These are phyloP conservation scores for Ascochyta lentis DNA, from an alignment of 2,329 filamentous ascomycete species.

Conservation along the genomic window DNA sequence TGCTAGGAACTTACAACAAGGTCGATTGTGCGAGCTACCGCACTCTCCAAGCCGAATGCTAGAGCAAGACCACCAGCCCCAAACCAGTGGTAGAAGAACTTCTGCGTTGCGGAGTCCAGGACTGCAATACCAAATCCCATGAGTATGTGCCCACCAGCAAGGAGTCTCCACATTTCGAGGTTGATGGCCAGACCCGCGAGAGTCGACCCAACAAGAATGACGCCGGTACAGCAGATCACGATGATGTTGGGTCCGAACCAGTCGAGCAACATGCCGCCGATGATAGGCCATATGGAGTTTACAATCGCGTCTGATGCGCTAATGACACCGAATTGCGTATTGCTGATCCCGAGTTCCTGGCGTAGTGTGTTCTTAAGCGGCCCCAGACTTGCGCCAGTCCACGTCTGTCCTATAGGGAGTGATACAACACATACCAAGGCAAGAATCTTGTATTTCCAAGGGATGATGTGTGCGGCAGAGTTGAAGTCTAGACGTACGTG, in stretches of 20 bases:
- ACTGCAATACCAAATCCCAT: slow-evolving; percentile 8
- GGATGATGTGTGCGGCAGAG: neutral
- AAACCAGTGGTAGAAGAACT: slow-evolving; percentile 11
- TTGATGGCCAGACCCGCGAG: slow-evolving; percentile 2
- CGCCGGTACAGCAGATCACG: neutral
- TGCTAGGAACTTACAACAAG: neutral
- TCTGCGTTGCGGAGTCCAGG: slow-evolving; percentile 3
- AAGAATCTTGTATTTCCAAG: neutral
- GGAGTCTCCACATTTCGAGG: slow-evolving; percentile 1
- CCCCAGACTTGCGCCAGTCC: slow-evolving; percentile 4
- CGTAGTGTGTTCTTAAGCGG: slow-evolving; percentile 4
- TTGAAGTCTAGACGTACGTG: too few species aligned
- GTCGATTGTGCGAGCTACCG: neutral
- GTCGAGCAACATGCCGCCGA: slow-evolving; percentile 1
- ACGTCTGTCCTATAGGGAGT: slow-evolving; percentile 1
- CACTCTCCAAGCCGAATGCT: slow-evolving; percentile 4
- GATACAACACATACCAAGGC: slow-evolving; percentile 1
- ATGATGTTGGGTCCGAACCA: slow-evolving; percentile 4
- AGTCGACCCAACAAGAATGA: neutral
- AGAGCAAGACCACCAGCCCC: neutral
- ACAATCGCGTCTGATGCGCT: slow-evolving; percentile 4
- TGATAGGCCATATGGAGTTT: slow-evolving; percentile 4
- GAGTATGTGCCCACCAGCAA: slow-evolving; percentile 2
- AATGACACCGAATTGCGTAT: slow-evolving; percentile 6
- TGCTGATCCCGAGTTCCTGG: slow-evolving; percentile 3